Base-by-base conservation (phyloP, 75 land plant species). In the Pinus taeda region DNA sequence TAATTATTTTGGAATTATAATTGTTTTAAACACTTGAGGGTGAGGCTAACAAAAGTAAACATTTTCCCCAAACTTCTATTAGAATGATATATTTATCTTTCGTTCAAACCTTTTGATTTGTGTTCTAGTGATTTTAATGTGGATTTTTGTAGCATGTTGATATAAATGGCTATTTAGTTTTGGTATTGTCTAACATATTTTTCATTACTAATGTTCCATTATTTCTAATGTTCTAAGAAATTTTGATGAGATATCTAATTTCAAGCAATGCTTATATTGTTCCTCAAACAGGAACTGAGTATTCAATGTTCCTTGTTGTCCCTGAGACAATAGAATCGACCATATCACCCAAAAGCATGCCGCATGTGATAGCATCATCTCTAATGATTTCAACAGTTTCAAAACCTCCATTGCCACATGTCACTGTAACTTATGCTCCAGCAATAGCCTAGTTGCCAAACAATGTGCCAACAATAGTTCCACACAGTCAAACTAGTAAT, bases 201-300 rank as follows among this genome's bases (percentile, higher is more conserved):
- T 59, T 6, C 60, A 59, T n/a, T n/a, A 15, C 60, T 59, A 17
- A 3, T 59, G 20, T 39, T 39, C 42, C 42, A 39, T 39, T 39
- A 4, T 39, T 39, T 4, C 42, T 39, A 39, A 39, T 39, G 42
- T 39, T 39, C 6, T 39, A 39, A 39, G 42, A 3, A 39, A 3
- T 39, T 39, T 39, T 67, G 71, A 64, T 64, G 39, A 26, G 39
- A 15, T 67, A n/a, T 67, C 7, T 64, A 17, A 67, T 67, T 67
- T 49, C 71, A 67, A 49, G 42, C 6, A 67, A 39, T 67, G 58
- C 33, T 24, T 55, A 33, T 22, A 57, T 12, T 53, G 15, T 20
- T 12, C 17, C 33, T 72, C 74, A 2, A 6, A 55, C 57, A 21
- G 7, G 2, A 53, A 55, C 1, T 55, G 56, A 24, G 4, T 72